phyloP scores from a whole-genome alignment of 345 rosid genomes.

The sweet orange (Citrus sinensis) region DVS_A1.0 CM039165.1:31293001-31293500 shows the following conservation, averaged over 20 bases:
- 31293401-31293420: too few species aligned
- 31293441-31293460: too few species aligned
- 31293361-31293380: too few species aligned
- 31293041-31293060: neutral
- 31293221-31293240: neutral
- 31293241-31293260: constrained; percentile 8
- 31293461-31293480: too few species aligned
- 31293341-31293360: too few species aligned
- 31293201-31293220: neutral
- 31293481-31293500: neutral
- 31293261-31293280: constrained; percentile 10
- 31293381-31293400: too few species aligned
- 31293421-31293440: too few species aligned
- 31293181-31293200: constrained; percentile 1
- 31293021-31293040: neutral
- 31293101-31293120: constrained; percentile 14
- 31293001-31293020: neutral
- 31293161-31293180: neutral
- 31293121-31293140: neutral
- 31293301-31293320: constrained; percentile 10
- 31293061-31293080: constrained; percentile 27
- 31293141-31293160: constrained; percentile 14
- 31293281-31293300: constrained; percentile 10
- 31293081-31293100: constrained; percentile 18
- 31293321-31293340: too few species aligned